phyloP scores from a whole-genome alignment of 306 rosid genomes.

The Pyrus pyrifolia region DNA sequence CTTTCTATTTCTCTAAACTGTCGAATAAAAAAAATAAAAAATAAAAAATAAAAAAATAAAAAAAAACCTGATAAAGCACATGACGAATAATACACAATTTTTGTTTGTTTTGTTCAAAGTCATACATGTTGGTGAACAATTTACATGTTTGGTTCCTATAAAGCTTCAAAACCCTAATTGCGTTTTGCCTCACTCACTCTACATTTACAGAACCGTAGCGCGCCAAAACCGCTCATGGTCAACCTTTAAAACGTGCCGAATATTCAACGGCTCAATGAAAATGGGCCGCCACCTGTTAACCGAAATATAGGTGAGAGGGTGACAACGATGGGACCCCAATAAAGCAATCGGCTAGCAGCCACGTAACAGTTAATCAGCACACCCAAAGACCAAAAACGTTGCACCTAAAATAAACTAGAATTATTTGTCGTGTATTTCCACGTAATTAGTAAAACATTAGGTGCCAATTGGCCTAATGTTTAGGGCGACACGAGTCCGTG shows the following conservation, averaged over 20 bases:
- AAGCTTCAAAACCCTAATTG: background rate
- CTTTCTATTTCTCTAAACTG: too few relatives aligned
- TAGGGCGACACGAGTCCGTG: background rate
- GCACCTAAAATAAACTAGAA: background rate
- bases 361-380: background rate
- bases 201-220: background rate
- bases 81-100: background rate
- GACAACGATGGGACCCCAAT: background rate
- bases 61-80: background rate
- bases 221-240: background rate
- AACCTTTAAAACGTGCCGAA: background rate
- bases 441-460: background rate
- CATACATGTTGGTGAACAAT: slow-evolving; percentile 3
- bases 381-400: background rate
- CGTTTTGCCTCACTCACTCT: background rate
- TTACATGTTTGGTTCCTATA: background rate
- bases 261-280: background rate
- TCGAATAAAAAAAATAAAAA: background rate
- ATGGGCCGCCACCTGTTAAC: slow-evolving; percentile 6
- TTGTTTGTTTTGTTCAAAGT: background rate
- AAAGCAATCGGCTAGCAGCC: background rate
- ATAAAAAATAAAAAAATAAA: background rate
- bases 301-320: background rate
- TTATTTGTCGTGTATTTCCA: background rate
- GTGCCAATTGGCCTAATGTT: background rate